Evolutionary conservation across 1,139 yeast genomes (phyloP), one percentile per base, ranked within the genome.

Genomic region (Candida pseudoviswanathii): DNA sequence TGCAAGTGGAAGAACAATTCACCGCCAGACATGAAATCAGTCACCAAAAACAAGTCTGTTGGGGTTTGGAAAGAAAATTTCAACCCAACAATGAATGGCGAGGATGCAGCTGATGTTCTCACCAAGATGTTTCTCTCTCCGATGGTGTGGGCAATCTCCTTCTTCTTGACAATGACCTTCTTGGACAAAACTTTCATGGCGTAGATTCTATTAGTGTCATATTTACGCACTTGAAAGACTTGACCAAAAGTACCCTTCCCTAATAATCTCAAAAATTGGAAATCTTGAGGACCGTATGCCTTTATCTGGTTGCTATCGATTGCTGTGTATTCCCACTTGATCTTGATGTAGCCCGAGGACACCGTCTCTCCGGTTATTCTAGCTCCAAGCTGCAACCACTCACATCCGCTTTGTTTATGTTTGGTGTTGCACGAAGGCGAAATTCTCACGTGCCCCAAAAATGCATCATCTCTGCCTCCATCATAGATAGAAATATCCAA

Each of bases 211-310:
- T 84, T 82, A 3, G 96, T 90, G 63, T 92, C 98, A 61, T 79
- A 80, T 77, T 92, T 94, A 58, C 88, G 85, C 43, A 94, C 99
- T 70, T 92, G 98, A 68, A 86, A 94, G 38, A 94, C 99, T 70
- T 89, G 96, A 31, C 99, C 99, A 75, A 94, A 94, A 0, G 98
- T 94, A 46, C 99, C 99, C 65, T 90, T 91, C 53, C 99, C 99
- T 54, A 94, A 77, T 48, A 94, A 75, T 62, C 96, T 80, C 59
- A 94, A 80, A 21, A 92, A 89, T 64, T 92, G 97, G 67, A 94
- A 94, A 70, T 94, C 97, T 51, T 86, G 86, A 4, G 98, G 98
- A 1, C 97, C 96, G 62, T 86, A 90, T 58, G 86, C 89, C 58
- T 84, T 82, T 65, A 86, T 85, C 66, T 86, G 85, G 9, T 27